Evolutionary conservation across 495 filamentous ascomycete genomes (phyloP).

Genomic region (Pseudoneurospora amorphoporcata): DNA sequence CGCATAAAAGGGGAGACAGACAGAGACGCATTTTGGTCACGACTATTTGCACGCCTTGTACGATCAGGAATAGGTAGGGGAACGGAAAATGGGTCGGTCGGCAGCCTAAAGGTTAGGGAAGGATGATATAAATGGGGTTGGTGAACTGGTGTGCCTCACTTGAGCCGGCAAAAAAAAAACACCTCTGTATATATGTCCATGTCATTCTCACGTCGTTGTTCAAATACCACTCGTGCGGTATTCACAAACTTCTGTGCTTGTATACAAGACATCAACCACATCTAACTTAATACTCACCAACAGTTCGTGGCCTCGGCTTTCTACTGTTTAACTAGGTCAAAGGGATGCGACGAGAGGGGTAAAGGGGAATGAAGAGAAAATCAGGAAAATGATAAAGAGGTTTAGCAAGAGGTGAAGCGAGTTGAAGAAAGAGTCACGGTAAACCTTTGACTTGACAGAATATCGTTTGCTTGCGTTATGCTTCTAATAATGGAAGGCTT

Average conservation of each 20-base stretch:
- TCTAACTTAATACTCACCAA: too few relatives aligned
- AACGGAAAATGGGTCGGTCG: background rate
- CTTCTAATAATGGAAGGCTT: background rate
- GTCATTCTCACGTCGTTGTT: background rate
- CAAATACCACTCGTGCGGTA: background rate
- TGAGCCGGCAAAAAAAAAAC: background rate
- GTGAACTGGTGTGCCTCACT: background rate
- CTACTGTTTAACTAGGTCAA: too few relatives aligned
- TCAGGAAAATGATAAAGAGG: too few relatives aligned
- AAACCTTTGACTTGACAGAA: background rate
- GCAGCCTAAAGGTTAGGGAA: background rate
- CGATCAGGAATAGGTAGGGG: background rate
- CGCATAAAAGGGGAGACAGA: background rate
- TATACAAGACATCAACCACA: background rate
- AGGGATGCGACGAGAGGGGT: background rate
- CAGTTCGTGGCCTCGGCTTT: too few relatives aligned
- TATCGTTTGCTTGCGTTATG: background rate
- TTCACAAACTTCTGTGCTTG: background rate
- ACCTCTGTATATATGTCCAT: background rate
- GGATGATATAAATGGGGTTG: background rate
- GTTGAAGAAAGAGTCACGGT: background rate
- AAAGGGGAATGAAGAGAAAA: background rate
- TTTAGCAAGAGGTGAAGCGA: too few relatives aligned
- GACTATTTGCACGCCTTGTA: background rate
- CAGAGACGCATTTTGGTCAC: background rate